phyloP scores from a whole-genome alignment of 345 rosid genomes.

The Rhodomyrtus tomentosa region DNA sequence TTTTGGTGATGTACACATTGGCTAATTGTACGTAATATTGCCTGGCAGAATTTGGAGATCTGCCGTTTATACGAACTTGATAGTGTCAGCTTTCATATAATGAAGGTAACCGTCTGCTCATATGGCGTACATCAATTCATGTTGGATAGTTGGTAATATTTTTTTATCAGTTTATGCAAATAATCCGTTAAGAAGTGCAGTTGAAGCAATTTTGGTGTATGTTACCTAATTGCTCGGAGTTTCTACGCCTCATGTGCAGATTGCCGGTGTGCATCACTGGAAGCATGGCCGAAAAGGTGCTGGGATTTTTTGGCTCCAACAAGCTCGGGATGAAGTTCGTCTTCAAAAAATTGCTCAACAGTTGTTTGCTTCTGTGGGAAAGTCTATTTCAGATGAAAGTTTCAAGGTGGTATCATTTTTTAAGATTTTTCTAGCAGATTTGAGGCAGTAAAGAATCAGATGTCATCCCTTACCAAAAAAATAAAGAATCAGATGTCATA shows the following conservation, averaged over 20 bases:
- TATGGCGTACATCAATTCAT: not conserved
- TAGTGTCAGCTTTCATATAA: constrained; percentile 49
- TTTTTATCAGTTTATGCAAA: not conserved
- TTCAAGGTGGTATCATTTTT: constrained; percentile 44
- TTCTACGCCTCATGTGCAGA: constrained; percentile 22
- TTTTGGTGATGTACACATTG: constrained; percentile 2
- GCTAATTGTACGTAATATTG: not conserved
- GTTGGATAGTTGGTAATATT: not conserved
- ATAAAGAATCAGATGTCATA: not conserved
- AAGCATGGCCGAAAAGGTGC: constrained; percentile 90
- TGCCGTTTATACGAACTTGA: constrained; percentile 79
- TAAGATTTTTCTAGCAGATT: not conserved
- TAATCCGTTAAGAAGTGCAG: not conserved
- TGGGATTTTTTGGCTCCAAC: constrained; percentile 92
- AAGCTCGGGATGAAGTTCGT: constrained; percentile 61
- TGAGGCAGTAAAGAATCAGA: not conserved
- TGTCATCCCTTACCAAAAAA: too few species aligned
- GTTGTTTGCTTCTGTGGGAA: constrained; percentile 86
- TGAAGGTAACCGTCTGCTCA: constrained; percentile 49
- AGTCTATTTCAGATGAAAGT: constrained; percentile 82
- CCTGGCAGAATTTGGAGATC: constrained; percentile 70
- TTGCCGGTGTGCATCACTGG: constrained; percentile 86
- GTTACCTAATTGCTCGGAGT: not conserved
- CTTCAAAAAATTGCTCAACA: constrained; percentile 79
- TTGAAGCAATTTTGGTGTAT: not conserved